Conservation (phyloP, 2,329 filamentous ascomycete species). For the Aureobasidium vineae region DNA sequence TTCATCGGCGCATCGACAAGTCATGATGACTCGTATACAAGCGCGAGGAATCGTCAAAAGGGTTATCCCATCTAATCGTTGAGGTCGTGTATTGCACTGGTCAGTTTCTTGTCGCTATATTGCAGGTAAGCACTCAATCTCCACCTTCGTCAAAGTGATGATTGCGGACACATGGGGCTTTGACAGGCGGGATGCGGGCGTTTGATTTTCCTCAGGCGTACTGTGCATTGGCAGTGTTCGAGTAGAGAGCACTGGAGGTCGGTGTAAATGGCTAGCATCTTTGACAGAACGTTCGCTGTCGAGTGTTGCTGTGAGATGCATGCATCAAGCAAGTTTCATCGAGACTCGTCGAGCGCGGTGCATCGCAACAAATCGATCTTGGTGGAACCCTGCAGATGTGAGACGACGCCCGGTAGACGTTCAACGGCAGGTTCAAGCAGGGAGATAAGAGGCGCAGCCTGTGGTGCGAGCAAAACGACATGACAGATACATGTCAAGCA, state of each 20-base stretch:
- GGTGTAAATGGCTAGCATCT: neutral
- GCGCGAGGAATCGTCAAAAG: too few relatives aligned
- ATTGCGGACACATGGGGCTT: conserved; percentile 13
- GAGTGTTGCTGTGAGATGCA: neutral
- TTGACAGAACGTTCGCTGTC: neutral
- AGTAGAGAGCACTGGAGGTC: neutral
- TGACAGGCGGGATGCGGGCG: neutral
- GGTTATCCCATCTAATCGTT: neutral
- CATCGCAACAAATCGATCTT: neutral
- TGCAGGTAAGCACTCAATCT: conserved; percentile 1
- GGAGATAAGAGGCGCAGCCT: neutral
- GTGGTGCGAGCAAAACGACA: conserved; percentile 3
- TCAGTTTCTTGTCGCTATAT: neutral
- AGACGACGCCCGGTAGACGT: neutral
- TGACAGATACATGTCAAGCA: neutral
- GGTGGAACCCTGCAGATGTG: neutral
- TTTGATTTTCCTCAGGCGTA: conserved; percentile 1
- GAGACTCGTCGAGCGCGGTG: neutral
- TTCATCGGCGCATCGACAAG: too few relatives aligned
- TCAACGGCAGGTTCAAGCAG: conserved; percentile 6
- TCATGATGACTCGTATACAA: neutral
- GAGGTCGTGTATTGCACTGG: neutral
- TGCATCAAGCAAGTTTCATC: neutral
- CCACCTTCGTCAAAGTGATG: conserved; percentile 15
- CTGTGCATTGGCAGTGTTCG: neutral